phyloP scores from a whole-genome alignment of 2,329 filamentous ascomycete species.

The Ophiostoma montium region DNA sequence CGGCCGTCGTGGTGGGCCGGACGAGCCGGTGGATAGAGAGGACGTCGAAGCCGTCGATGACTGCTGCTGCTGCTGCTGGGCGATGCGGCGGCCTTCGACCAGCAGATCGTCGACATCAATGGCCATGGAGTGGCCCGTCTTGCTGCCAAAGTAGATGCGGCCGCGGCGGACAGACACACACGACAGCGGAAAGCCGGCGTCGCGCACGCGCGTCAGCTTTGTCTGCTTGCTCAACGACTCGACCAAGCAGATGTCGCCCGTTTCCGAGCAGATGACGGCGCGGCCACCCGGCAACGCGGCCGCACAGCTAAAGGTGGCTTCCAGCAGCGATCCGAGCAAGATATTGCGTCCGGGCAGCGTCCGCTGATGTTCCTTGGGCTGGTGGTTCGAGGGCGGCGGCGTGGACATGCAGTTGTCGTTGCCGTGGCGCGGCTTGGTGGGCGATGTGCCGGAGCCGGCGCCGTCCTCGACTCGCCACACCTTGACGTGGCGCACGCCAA shows the following conservation, averaged over 20 bases:
- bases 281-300: constrained; percentile 56
- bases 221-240: constrained; percentile 62
- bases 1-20: not conserved
- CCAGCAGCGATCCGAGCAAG: constrained; percentile 65
- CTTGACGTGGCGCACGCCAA: constrained; percentile 85
- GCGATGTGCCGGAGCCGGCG: constrained; percentile 25
- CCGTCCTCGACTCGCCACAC: constrained; percentile 74
- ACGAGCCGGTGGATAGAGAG: not conserved
- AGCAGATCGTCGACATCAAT: constrained; percentile 37
- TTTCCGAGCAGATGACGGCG: constrained; percentile 74
- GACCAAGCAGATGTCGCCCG: constrained; percentile 77
- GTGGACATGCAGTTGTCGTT: constrained; percentile 29
- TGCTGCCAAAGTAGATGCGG: constrained; percentile 54
- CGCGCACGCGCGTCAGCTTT: constrained; percentile 52
- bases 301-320: constrained; percentile 72
- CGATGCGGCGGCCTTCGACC: constrained; percentile 6
- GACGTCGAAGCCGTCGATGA: not conserved
- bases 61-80: not conserved
- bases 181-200: constrained; percentile 52
- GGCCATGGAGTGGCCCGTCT: constrained; percentile 42
- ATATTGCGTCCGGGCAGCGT: constrained; percentile 79
- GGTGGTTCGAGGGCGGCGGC: constrained; percentile 20
- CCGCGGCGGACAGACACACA: constrained; percentile 49
- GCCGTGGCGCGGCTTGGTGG: constrained; percentile 45
- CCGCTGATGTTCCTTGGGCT: constrained; percentile 31